These are phyloP conservation scores for Microcos paniculata DNA, from an alignment of 345 rosid genomes.

Conservation along the genomic window DNA sequence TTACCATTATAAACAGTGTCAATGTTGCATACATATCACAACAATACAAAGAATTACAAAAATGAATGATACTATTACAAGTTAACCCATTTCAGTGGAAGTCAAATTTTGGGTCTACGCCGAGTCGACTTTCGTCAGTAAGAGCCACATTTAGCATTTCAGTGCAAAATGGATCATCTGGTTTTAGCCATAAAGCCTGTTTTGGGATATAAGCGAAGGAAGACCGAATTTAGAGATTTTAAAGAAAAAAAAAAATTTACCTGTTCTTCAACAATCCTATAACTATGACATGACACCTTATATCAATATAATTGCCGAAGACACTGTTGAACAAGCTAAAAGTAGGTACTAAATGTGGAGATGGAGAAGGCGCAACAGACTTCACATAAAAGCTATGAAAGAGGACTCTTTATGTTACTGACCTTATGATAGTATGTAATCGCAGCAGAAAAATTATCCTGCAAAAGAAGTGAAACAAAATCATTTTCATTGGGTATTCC, in stretches of 20 bases:
- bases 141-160: conserved; percentile 88
- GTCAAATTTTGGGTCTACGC: conserved; percentile 55
- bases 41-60: not conserved
- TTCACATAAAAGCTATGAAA: not conserved
- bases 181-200: conserved; percentile 83
- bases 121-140: conserved; percentile 60
- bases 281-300: not conserved
- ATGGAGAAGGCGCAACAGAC: not conserved
- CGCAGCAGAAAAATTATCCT: conserved; percentile 83
- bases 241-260: not conserved
- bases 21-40: not conserved
- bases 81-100: conserved; percentile 26
- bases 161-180: conserved; percentile 81
- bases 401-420: conserved; percentile 11
- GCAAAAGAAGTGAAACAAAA: conserved; percentile 11
- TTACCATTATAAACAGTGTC: not conserved
- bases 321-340: not conserved
- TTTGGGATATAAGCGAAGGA: conserved; percentile 11
- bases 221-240: not conserved
- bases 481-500: not conserved
- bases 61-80: not conserved
- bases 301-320: not conserved
- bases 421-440: conserved; percentile 90
- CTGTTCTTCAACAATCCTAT: not conserved
- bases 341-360: not conserved